Conservation (phyloP, 371 early-diverging fungal genomes). For the Dinochytrium kinnereticum region DNA sequence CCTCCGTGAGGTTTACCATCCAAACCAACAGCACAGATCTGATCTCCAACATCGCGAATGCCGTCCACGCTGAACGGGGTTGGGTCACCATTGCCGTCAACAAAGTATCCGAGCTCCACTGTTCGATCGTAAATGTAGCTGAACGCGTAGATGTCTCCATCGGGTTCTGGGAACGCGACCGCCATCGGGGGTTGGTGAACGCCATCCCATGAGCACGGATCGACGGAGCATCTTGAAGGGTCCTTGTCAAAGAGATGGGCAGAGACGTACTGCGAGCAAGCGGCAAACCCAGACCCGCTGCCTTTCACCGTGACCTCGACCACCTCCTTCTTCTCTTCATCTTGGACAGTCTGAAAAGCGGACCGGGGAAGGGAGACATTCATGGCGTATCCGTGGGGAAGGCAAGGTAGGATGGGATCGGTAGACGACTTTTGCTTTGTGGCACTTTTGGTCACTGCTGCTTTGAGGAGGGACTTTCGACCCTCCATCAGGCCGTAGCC, state of each 20-base stretch:
- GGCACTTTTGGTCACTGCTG: slow-evolving; percentile 25
- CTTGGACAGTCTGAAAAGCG: slow-evolving; percentile 11
- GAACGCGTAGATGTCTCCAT: slow-evolving; percentile 87
- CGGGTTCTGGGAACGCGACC: slow-evolving; percentile 62
- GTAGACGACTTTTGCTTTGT: background rate
- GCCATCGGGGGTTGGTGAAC: slow-evolving; percentile 85
- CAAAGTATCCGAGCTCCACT: slow-evolving; percentile 42
- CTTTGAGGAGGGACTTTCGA: slow-evolving; percentile 67
- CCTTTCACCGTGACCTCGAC: slow-evolving; percentile 22
- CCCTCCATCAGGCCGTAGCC: slow-evolving; percentile 91
- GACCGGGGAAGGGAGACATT: background rate
- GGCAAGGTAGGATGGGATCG: slow-evolving; percentile 1
- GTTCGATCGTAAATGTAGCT: slow-evolving; percentile 92
- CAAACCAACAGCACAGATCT: slow-evolving; percentile 35
- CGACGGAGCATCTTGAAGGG: slow-evolving; percentile 38
- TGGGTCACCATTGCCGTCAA: slow-evolving; percentile 29
- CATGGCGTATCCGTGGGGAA: slow-evolving; percentile 3
- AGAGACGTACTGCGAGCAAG: slow-evolving; percentile 42
- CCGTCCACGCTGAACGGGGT: slow-evolving; percentile 37
- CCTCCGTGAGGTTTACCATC: slow-evolving; percentile 17
- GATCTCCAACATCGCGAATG: slow-evolving; percentile 37
- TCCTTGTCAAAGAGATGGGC: slow-evolving; percentile 45
- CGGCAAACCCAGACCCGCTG: slow-evolving; percentile 36
- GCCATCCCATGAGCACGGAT: slow-evolving; percentile 88
- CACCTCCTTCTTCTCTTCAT: background rate